Conservation (phyloP, 1,284 basidiomycete genomes). For the Stereum hirsutum region DNA sequence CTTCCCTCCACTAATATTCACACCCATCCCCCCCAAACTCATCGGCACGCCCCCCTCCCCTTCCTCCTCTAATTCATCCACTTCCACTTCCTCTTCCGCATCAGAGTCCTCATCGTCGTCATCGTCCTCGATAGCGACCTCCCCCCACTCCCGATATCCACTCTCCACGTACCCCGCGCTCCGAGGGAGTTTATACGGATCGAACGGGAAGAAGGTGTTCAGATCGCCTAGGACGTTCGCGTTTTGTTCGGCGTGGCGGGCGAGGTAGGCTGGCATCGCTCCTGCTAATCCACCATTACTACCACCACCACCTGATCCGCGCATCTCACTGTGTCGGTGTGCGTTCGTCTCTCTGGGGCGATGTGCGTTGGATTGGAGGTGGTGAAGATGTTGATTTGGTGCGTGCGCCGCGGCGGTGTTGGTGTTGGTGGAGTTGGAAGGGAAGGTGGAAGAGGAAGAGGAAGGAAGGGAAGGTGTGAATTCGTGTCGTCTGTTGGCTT, state of each 20-base stretch:
- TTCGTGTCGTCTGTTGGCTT: conserved; percentile 69
- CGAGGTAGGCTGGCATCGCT: too few relatives aligned
- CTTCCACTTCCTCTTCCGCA: conserved; percentile 40
- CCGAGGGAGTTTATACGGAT: conserved; percentile 86
- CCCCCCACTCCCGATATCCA: conserved; percentile 70
- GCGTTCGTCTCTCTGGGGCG: too few relatives aligned
- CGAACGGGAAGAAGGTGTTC: conserved; percentile 97
- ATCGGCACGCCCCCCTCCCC: conserved; percentile 16
- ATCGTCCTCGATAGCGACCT: conserved; percentile 65
- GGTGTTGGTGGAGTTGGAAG: not conserved
- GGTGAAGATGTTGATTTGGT: too few relatives aligned
- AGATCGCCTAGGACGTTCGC: conserved; percentile 58
- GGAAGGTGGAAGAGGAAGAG: conserved; percentile 5
- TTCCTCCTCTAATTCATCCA: conserved; percentile 29
- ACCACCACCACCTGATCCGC: too few relatives aligned
- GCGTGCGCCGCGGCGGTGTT: conserved; percentile 14
- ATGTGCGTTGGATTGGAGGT: too few relatives aligned
- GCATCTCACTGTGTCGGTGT: too few relatives aligned
- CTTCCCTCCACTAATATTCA: too few relatives aligned
- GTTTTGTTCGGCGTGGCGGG: too few relatives aligned
- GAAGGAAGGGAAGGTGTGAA: conserved; percentile 19
- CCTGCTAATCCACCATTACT: too few relatives aligned
- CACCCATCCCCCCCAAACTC: conserved; percentile 3
- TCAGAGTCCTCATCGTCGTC: conserved; percentile 59
- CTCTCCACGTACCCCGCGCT: conserved; percentile 61